Evolutionary conservation across 1,284 basidiomycete species (phyloP), one percentile per base, ranked within the genome.

Genomic region (Golubevia sp.): DNA sequence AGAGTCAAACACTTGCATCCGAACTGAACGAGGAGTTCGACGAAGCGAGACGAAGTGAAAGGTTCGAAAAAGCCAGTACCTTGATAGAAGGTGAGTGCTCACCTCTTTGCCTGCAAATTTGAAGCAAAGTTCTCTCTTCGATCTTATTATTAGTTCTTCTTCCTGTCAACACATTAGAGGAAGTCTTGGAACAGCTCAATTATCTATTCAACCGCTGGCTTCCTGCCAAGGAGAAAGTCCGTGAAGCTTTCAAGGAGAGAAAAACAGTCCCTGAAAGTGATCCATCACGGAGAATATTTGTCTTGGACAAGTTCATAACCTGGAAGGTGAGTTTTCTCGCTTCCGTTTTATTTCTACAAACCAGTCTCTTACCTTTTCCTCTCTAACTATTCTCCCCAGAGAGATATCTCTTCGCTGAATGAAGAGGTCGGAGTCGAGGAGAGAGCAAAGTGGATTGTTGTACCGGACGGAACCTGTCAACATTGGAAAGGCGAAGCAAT

Each of bases 11-110:
- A 68, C 54, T 59, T 82, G 50, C 80, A 82, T 57, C 80, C 80
- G 2, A 63, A 70, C 49, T 83, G 80, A 83, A 83, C 64, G 70
- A 83, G 38, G 66, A 34, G 11, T 3, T 11, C 11, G 30, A 34
- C 11, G 30, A 34, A 5, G 4, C 30, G 11, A 8, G 11, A 44
- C 11, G 30, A 34, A 34, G 4, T 3, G 30, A 34, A 34, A 34
- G 30, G 30, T 83, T 83, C 64, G 73, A 77, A 49, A 59, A 58
- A 20, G 80, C 80, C 6, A 68, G 66, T 4, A 51, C 51, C 1
- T 60, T 82, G 67, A 79, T 79, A 0, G 80, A 79, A 2, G 55
- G 53, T 7, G 80, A 83, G 56, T 79, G n/a, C n/a, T n/a, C n/a
- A n/a, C n/a, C n/a, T n/a, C n/a, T n/a, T n/a, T n/a, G n/a, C n/a